Base-by-base conservation (phyloP, 805 yeast genomes). In the Starmerella davenportii region DNA sequence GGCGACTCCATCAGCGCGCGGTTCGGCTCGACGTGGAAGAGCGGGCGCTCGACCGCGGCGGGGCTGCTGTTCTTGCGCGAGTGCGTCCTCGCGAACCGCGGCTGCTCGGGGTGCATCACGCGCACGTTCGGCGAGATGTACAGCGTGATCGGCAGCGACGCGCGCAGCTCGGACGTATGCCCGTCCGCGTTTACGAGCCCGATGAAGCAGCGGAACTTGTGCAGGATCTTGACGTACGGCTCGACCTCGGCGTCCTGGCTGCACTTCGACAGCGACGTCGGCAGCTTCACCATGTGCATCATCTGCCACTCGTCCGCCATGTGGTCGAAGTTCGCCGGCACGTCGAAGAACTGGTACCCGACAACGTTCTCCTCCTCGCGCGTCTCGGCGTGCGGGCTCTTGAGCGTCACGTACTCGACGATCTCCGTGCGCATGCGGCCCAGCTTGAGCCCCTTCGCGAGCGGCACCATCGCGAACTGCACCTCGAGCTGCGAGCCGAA, bases 121-220 rank as follows among this genome's bases (percentile, higher is more conserved):
- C 87, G 70, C 4, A 90, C 79, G 55, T 79, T 79, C 5, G 96
- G 95, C 4, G 77, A 70, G 20, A 82, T 76, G 56, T 77, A 80
- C 25, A 81, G 56, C 21, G 67, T 69, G 3, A 87, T 65, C 0
- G 96, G 96, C 45, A 87, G 62, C 0, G 95, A 77, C 0, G 95
- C 95, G 24, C 96, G 65, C 37, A 87, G 63, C 56, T 85, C 95
- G 1, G 95, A 81, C 2, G 77, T 74, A 53, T 87, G 96, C 2
- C 94, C 94, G 56, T 84, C 95, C 0, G 92, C 78, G 53, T 90
- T 87, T 30, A 72, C 58, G 45, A 90, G 64, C 1, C 81, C 77
- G 41, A 90, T 72, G 8, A 71, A 74, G 54, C 85, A 80, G 51
- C 81, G 78, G 40, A 90, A 59, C 59, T 84, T 85, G 60, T 90